Conservation (phyloP, 495 filamentous ascomycete species). For the Neurospora sp. region DNA sequence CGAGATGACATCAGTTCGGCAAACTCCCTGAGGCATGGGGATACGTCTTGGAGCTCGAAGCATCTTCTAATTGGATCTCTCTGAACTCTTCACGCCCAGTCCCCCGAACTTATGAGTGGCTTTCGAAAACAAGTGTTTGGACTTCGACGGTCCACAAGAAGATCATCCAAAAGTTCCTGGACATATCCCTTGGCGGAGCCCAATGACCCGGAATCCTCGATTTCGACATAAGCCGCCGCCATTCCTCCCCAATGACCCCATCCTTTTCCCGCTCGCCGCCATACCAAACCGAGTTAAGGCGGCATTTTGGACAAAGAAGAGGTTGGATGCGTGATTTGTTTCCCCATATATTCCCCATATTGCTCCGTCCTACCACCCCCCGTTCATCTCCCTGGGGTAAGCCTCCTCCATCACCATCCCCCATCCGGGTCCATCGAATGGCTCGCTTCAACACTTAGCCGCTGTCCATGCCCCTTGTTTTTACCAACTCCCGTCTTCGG, state of each 20-base stretch:
- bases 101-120: background rate
- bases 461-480: background rate
- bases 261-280: slow-evolving; percentile 4
- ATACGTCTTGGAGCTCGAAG: background rate
- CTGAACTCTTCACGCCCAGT: background rate
- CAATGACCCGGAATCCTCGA: background rate
- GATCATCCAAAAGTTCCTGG: background rate
- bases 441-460: background rate
- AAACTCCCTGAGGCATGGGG: background rate
- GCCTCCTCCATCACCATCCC: background rate
- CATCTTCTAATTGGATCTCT: background rate
- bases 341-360: slow-evolving; percentile 25
- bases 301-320: slow-evolving; percentile 5
- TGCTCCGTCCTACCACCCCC: slow-evolving; percentile 19
- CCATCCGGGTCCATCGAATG: background rate
- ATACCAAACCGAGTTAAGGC: background rate
- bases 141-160: background rate
- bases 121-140: background rate
- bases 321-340: slow-evolving; percentile 27
- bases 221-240: background rate
- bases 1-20: background rate
- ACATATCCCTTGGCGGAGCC: background rate
- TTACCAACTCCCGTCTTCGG: background rate
- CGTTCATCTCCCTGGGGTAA: slow-evolving; percentile 3
- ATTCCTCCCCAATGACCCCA: background rate